Percentiles rank a stretch among this genome's conserved stretches.
phyloP scores from a whole-genome alignment of 306 rosid genomes.

The Glycine latifolia region DNA sequence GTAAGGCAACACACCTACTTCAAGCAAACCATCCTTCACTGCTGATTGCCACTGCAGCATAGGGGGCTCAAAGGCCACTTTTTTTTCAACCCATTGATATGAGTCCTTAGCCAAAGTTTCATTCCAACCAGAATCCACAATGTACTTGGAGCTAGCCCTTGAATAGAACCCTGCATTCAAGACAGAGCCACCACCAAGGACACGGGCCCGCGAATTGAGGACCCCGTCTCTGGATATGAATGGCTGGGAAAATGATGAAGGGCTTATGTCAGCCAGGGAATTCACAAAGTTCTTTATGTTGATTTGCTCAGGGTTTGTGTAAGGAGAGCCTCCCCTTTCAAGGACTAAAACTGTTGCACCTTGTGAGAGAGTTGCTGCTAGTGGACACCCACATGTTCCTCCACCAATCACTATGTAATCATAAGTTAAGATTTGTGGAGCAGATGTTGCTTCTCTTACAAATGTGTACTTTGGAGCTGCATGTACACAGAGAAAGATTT shows the following conservation, averaged over 20 bases:
- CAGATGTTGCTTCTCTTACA: constrained; percentile 62
- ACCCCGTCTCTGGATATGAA: constrained; percentile 74
- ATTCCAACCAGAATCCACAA: constrained; percentile 63
- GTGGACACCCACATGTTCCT: constrained; percentile 85
- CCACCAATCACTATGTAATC: constrained; percentile 85
- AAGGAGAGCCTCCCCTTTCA: constrained; percentile 85
- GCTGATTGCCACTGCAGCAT: constrained; percentile 70
- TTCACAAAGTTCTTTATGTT: constrained; percentile 51
- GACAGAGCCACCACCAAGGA: constrained; percentile 73
- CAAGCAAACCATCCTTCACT: constrained; percentile 64
- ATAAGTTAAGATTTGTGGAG: constrained; percentile 53
- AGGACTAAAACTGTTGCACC: constrained; percentile 65
- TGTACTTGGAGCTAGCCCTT: constrained; percentile 49
- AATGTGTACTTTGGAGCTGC: constrained; percentile 59
- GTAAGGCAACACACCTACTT: constrained; percentile 70
- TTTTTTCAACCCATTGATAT: constrained; percentile 73
- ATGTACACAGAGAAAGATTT: not conserved
- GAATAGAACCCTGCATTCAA: constrained; percentile 79
- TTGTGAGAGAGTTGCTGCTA: constrained; percentile 80
- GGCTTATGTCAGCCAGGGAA: constrained; percentile 55
- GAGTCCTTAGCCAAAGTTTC: constrained; percentile 50
- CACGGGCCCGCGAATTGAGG: constrained; percentile 59
- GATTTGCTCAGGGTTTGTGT: constrained; percentile 56
- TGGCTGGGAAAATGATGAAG: constrained; percentile 67
- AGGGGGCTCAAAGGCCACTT: constrained; percentile 64